Percentiles rank a stretch among this genome's conserved stretches.
phyloP scores from a whole-genome alignment of 1,284 basidiomycete genomes.

The Megacollybia platyphylla region DNA sequence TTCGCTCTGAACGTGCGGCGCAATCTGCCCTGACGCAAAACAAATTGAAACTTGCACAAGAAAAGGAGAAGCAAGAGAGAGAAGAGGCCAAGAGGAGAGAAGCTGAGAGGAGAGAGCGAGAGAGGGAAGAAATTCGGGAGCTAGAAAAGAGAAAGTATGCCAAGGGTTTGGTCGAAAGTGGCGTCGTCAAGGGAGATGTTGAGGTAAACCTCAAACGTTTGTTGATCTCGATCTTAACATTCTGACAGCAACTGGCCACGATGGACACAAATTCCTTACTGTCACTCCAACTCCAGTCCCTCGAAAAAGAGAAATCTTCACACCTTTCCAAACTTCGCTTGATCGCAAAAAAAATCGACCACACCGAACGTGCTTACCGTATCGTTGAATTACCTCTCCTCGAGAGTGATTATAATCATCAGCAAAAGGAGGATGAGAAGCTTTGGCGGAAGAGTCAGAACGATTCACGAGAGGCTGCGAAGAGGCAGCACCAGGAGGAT shows the following conservation, averaged over 20 bases:
- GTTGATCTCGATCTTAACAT: neutral
- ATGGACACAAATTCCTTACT: constrained; percentile 86
- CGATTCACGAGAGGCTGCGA: constrained; percentile 48
- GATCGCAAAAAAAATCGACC: constrained; percentile 86
- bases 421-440: constrained; percentile 67
- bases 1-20: constrained; percentile 87
- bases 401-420: constrained; percentile 77
- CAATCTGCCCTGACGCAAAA: constrained; percentile 70
- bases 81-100: constrained; percentile 70
- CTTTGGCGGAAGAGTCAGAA: constrained; percentile 61
- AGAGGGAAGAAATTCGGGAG: constrained; percentile 73
- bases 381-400: constrained; percentile 89
- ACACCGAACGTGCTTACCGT: constrained; percentile 91
- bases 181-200: constrained; percentile 56
- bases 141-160: constrained; percentile 90
- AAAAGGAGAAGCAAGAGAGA: constrained; percentile 50
- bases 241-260: constrained; percentile 16
- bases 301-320: constrained; percentile 96
- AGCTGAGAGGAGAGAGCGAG: constrained; percentile 66
- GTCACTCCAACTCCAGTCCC: constrained; percentile 84
- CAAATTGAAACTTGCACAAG: constrained; percentile 59
- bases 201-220: neutral
- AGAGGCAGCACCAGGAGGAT: constrained; percentile 55
- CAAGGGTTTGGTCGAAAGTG: constrained; percentile 75
- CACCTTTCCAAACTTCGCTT: constrained; percentile 77